Percentiles rank a stretch among this genome's conserved stretches.
phyloP scores from a whole-genome alignment of 1,284 basidiomycete species.

The Puccinia coronata region DNA sequence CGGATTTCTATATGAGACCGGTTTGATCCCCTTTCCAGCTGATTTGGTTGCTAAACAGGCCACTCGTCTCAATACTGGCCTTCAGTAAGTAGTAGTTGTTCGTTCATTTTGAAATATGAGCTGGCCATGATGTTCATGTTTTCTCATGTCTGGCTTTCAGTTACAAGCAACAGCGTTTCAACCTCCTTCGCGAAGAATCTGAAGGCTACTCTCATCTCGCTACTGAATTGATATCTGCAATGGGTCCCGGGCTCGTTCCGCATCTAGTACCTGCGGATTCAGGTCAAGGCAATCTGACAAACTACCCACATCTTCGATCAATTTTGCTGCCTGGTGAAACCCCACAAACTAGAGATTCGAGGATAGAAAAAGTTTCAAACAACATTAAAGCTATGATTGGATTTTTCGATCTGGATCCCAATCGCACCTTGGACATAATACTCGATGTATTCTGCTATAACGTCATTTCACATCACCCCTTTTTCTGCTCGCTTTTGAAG shows the following conservation, averaged over 20 bases:
- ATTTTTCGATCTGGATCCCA: conserved; percentile 93
- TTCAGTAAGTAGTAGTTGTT: conserved; percentile 34
- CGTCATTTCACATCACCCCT: conserved; percentile 79
- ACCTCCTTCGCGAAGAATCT: conserved; percentile 91
- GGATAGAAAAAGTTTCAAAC: conserved; percentile 77
- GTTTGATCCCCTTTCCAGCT: conserved; percentile 42
- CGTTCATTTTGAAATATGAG: neutral
- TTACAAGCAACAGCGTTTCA: conserved; percentile 99
- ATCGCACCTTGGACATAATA: conserved; percentile 87
- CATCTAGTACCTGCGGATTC: conserved; percentile 57
- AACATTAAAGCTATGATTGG: conserved; percentile 81
- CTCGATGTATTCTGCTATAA: conserved; percentile 85
- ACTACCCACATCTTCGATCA: conserved; percentile 53
- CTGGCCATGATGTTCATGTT: neutral
- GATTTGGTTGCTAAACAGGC: conserved; percentile 43
- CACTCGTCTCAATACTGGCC: conserved; percentile 41
- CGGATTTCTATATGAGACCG: conserved; percentile 37
- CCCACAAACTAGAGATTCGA: conserved; percentile 64
- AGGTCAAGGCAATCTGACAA: conserved; percentile 10
- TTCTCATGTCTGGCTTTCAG: conserved; percentile 53
- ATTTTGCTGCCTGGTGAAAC: conserved; percentile 57
- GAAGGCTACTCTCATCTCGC: conserved; percentile 94
- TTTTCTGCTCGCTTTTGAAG: conserved; percentile 82
- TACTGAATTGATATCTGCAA: conserved; percentile 75
- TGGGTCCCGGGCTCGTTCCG: conserved; percentile 69